Base-by-base conservation (phyloP, 116 monocot species). In the Trichopus zeylanicus region DNA sequence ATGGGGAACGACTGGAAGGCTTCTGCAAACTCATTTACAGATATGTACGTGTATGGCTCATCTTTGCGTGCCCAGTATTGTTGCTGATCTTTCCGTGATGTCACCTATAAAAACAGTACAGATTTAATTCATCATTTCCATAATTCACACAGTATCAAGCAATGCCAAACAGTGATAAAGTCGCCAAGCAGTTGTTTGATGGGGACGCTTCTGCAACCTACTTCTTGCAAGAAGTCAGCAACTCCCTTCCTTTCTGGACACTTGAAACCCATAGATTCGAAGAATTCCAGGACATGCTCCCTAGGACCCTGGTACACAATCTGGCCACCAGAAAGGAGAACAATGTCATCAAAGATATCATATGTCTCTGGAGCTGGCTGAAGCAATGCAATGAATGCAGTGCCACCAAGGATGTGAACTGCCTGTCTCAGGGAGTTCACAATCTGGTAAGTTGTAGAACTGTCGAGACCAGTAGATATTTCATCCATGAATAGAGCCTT, bases 381-480 rank as follows among this genome's bases (percentile, higher is more conserved):
- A 31, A 75, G 68, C 62, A 75, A 63, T 16, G 75, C 62, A 52
- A 75, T 68, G 2, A 75, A 15, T 25, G 68, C 68, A 11, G 75
- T 75, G 23, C 49, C 57, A 15, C 57, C 51, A 19, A 75, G 68
- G 13, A 75, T 75, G 58, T 75, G 75, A 26, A 68, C 57, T 18
- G 75, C 57, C 31, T 75, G 75, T 52, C 75, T 56, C 22, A 75
- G 55, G 10, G 68, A 67, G 34, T 75, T 68, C 13, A 75, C 63
- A 25, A 75, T 68, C 46, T 75, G 68, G 51, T 31, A 75, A 3
- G 75, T 75, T 35, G 75, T 75, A 31, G 75, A 75, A 57, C 75
- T 75, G 58, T 75, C 75, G 26, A 75, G 75, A 56, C 75, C 75
- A 10, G 68, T 75, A 9, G 75, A 75, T 57, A 75, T 75, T 29